Conservation (phyloP, 805 yeast genomes). For the Sugiyamaella floridensis region DNA sequence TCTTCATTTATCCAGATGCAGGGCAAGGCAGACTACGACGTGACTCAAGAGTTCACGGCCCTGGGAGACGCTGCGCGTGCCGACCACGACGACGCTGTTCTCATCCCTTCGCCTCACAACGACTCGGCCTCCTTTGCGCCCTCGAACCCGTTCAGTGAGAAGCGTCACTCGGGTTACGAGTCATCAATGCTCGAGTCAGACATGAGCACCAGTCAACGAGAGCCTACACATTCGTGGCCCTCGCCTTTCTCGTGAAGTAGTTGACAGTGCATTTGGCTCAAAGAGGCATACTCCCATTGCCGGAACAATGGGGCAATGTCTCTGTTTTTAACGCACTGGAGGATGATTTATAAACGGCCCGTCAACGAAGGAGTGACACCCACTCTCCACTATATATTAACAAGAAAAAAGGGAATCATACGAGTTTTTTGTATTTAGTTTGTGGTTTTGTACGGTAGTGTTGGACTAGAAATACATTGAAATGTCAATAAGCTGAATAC, state of each 20-base stretch:
- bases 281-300: not conserved
- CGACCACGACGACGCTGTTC: conserved; percentile 50
- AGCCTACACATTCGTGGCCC: not conserved
- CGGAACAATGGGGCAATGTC: not conserved
- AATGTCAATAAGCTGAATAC: not conserved
- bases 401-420: not conserved
- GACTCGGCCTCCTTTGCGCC: conserved; percentile 3
- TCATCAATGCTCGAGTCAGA: not conserved
- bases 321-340: not conserved
- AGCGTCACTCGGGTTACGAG: conserved; percentile 11
- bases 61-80: conserved; percentile 79
- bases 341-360: not conserved
- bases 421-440: not conserved
- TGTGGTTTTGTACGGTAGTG: not conserved
- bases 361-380: not conserved
- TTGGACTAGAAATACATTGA: not conserved
- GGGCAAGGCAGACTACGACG: conserved; percentile 36
- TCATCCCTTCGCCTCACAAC: conserved; percentile 33
- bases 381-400: not conserved
- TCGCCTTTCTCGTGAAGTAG: conserved; percentile 4
- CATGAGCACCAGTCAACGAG: not conserved
- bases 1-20: conserved; percentile 55
- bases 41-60: conserved; percentile 46
- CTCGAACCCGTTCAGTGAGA: conserved; percentile 12
- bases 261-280: not conserved